Base-by-base conservation (phyloP, 139 green algal genomes). In the Auxenochlorella pyrenoidosa region DNA sequence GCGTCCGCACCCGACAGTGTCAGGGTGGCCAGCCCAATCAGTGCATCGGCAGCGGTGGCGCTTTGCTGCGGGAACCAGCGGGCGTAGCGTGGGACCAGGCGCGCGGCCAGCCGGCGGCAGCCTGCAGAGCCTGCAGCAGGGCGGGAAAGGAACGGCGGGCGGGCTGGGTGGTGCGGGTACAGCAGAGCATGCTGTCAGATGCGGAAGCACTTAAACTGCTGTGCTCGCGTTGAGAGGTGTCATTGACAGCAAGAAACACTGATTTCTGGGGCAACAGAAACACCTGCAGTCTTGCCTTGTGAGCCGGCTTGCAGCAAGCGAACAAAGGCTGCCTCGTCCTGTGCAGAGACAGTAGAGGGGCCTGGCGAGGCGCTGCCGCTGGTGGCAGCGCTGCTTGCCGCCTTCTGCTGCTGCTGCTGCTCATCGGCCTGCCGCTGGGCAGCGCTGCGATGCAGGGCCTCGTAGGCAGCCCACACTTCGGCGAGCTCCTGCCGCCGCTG, bases 51-150 rank as follows among this genome's bases (percentile, higher is more conserved):
- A 12, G 84, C 75, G 32, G 75, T 30, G 38, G 58, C 22, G 73
- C 43, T 60, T 26, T 93, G 89, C 26, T 88, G 68, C 34, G 92
- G 92, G 72, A 91, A 94, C 72, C 66, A 84, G 0, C 65, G 54
- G 1, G 90, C 78, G 66, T 94, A 95, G 30, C 89, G 83, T 0
- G 92, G 91, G 10, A 95, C 51, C 60, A 95, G 84, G 41, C 91
- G 88, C 2, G 92, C 90, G 3, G 90, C 92, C 16, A 95, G 88
- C 0, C 92, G 87, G 15, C 84, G 82, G 43, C 51, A 59, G 43
- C 90, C 51, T 5, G 34, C 63, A 0, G 82, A 87, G 71, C 87
- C 87, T 87, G 87, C 82, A 70, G 36, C 13, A 16, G 76, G 22
- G 38, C 41, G 63, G 34, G 70, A 8, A 38, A 13, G 34, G n/a